Evolutionary conservation across 257 asterid genomes (phyloP), one percentile per base, ranked within the genome.

Genomic region (Capsicum rhomboideum): DNA sequence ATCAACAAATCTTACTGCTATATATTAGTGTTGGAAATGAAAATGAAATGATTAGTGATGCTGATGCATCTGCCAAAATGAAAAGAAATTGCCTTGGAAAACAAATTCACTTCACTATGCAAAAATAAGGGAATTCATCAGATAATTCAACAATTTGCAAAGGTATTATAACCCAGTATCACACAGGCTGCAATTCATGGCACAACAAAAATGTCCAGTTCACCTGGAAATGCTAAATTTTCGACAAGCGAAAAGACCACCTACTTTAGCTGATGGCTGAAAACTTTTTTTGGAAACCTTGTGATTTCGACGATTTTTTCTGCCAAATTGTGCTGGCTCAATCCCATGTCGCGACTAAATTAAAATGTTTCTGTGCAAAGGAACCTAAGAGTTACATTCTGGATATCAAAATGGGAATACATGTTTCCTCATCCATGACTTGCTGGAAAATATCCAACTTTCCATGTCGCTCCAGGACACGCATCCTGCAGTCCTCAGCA

Each of bases 401-500:
- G 18, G 97, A 93, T 31, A 95, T 95, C 88, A 95, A 75, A 17
- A 94, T 85, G 3, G 99, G 98, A 50, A 87, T 91, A 4, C 89
- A 89, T 6, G 85, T 68, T 1, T 92, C 97, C 84, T 93, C 97
- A 16, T 94, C 94, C 93, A 89, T 89, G 72, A 80, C 92, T 0
- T 97, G 92, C 87, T 92, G 93, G 88, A 93, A 91, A 18, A 92
- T 88, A 87, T 95, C 95, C 87, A 92, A 79, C 85, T 90, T 96
- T 5, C 99, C 98, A 9, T 94, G 91, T 66, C 97, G 88, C 87
- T 94, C 98, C 83, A 95, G 84, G 26, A 95, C 97, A 6, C 93
- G 95, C 99, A 95, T 95, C 85, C 94, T 88, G 90, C 98, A 95
- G 81, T 89, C 96, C 87, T 95, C 97, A 20, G 98, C 98, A 21